Percentiles rank a stretch among this genome's conserved stretches.
Conservation (phyloP, 768 basidiomycete genomes). For the Lanmaoa pseudosensibilis region DNA sequence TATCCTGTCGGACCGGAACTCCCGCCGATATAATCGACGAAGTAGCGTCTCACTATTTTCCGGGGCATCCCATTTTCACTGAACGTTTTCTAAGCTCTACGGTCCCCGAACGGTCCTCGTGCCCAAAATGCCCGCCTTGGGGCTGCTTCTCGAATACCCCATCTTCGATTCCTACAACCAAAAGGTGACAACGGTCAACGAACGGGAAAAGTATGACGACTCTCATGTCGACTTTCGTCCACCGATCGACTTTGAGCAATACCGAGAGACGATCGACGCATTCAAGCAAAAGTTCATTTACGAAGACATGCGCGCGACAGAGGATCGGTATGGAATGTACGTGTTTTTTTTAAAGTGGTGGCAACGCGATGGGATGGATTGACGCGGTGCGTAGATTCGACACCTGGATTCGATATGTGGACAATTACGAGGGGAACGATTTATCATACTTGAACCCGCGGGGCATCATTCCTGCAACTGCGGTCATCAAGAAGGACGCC, state of each 20-base stretch:
- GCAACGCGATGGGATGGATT: not conserved
- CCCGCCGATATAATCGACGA: constrained; percentile 75
- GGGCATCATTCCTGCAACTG: constrained; percentile 71
- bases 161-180: constrained; percentile 78
- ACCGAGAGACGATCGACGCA: constrained; percentile 64
- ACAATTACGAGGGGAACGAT: constrained; percentile 75
- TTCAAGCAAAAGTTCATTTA: constrained; percentile 92
- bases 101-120: constrained; percentile 75
- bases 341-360: constrained; percentile 32
- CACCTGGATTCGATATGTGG: constrained; percentile 77
- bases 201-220: constrained; percentile 45
- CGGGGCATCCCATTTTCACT: not conserved
- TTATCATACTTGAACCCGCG: constrained; percentile 74
- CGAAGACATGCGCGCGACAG: constrained; percentile 79
- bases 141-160: constrained; percentile 86
- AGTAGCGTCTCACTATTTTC: constrained; percentile 36
- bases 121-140: constrained; percentile 95
- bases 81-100: constrained; percentile 57
- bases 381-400: constrained; percentile 57
- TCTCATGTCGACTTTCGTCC: constrained; percentile 65
- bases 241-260: constrained; percentile 67
- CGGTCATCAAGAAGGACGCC: constrained; percentile 61
- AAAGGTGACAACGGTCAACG: constrained; percentile 44
- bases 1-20: constrained; percentile 73
- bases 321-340: constrained; percentile 74